Base-by-base conservation (phyloP, 2,329 filamentous ascomycete species). In the Colletotrichum sp. region DNA sequence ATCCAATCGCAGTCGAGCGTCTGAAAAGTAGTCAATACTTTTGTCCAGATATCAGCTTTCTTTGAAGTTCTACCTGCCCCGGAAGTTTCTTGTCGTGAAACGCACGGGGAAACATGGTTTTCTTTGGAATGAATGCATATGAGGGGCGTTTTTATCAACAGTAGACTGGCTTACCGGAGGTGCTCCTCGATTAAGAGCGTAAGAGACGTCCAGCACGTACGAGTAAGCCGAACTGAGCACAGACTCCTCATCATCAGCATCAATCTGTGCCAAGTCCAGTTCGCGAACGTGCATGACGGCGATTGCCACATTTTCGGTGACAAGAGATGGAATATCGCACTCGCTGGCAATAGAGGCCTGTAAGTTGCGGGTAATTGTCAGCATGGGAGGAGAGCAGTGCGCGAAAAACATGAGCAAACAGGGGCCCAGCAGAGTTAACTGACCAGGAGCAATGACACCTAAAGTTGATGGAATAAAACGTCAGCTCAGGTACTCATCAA, bases 81-180 rank as follows among this genome's bases (percentile, higher is more conserved):
- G 3, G 44, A 22, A 52, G 11, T 13, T 12, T 52, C n/a, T 52
- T 3, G 44, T 0, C 11, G 44, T 22, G 44, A 52, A 22, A 52
- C 44, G 6, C 44, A 52, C 11, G n/a, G 44, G 12, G n/a, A 52
- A 3, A 22, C 11, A 52, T 22, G n/a, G n/a, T n/a, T 48, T 48
- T 13, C 11, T 48, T 22, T 48, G n/a, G 1, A 3, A 48, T n/a
- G 6, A 22, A 12, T 12, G 34, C 34, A 1, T 0, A 36, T 0
- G 34, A 36, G 13, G 34, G 34, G 34, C 34, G 13, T 36, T 8
- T 1, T 13, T 0, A 36, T 36, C 34, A 36, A 36, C 34, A 36
- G 34, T 15, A 36, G 34, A 7, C n/a, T 48, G 44, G 11, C 44
- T 48, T 48, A 48, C 44, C 19, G 44, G 44, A 48, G 44, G 44